Evolutionary conservation across 108 stramenopile genomes (phyloP), one percentile per base, ranked within the genome.

Genomic region (Parmales sp.): DNA sequence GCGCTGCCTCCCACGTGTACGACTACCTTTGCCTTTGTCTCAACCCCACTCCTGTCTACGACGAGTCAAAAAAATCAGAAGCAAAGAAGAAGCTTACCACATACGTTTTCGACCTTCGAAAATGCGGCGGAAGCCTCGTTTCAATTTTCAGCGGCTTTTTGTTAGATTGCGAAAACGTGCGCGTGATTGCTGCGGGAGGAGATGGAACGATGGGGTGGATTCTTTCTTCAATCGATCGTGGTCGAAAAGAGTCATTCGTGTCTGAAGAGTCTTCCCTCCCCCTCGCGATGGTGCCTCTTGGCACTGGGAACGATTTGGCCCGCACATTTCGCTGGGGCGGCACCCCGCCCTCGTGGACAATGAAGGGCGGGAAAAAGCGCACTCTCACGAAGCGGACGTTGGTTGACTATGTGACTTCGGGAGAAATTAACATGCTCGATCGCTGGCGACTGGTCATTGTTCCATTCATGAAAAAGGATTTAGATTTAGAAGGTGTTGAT

Each of bases 191-290:
- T 16, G 85, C 84, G 46, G 86, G 86, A 23, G 86, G 86, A 20
- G 86, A 86, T 66, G 86, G 86, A 22, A 86, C 86, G 25, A 82
- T 82, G 70, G 83, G 83, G 8, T 86, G 86, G 83, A 83, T 86
- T 44, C 70, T 77, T 26, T 79, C 80, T 18, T 66, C 77, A 50
- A 70, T 86, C 43, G 85, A 86, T 63, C 69, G 76, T 11, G 79
- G 13, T 78, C 76, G 79, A 39, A 64, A 13, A 38, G 20, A 1
- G 29, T 82, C 22, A 46, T 80, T 29, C 74, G 78, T 9, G 64
- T 69, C 23, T 38, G 63, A n/a, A 29, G 68, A 36, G 16, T n/a
- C n/a, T 0, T 26, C 72, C 66, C 74, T 83, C 48, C 83, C 85
- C 26, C 66, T 86, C 63, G 85, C 86, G n/a, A 82, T 85, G 64